These are phyloP conservation scores for Amphibolis antarctica DNA, from an alignment of 106 monocot species.

Conservation along the genomic window DNA sequence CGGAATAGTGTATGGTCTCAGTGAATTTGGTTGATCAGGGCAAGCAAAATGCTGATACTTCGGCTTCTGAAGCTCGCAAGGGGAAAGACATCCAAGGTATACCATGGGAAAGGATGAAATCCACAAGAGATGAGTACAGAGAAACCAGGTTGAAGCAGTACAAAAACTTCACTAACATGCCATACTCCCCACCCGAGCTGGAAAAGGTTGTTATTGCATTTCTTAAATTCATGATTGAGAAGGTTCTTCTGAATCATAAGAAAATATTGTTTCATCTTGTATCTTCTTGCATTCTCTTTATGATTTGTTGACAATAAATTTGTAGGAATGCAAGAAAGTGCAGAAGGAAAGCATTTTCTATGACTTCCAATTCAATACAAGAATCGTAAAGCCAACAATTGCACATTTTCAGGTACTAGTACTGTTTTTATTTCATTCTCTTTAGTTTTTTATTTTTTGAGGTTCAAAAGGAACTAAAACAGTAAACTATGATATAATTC, in stretches of 20 bases:
- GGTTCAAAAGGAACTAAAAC: too few relatives aligned
- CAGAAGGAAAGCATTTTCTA: slow-evolving; percentile 34
- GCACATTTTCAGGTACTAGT: slow-evolving; percentile 66
- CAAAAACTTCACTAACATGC: slow-evolving; percentile 38
- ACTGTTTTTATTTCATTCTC: neutral
- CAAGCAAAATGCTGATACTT: slow-evolving; percentile 39
- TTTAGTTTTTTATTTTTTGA: neutral
- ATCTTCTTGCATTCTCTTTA: neutral
- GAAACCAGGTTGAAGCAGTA: slow-evolving; percentile 49
- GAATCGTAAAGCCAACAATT: slow-evolving; percentile 46
- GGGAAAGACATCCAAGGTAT: slow-evolving; percentile 69
- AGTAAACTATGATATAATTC: too few relatives aligned
- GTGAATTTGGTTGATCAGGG: slow-evolving; percentile 8
- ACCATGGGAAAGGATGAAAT: slow-evolving; percentile 45
- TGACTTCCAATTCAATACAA: slow-evolving; percentile 59
- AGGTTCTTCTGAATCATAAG: too few relatives aligned
- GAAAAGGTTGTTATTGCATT: slow-evolving; percentile 22
- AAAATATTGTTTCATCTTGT: too few relatives aligned
- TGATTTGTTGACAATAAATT: neutral
- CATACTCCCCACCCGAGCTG: slow-evolving; percentile 11
- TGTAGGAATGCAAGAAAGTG: slow-evolving; percentile 42
- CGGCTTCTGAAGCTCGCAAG: slow-evolving; percentile 27
- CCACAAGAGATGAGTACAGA: slow-evolving; percentile 33
- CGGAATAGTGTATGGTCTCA: neutral
- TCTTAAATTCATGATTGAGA: too few relatives aligned